A percentile compares a stretch with the other conserved stretches of the same genome.
phyloP scores from a whole-genome alignment of 1,139 yeast genomes.

The Chernovozyma aurita region DNA sequence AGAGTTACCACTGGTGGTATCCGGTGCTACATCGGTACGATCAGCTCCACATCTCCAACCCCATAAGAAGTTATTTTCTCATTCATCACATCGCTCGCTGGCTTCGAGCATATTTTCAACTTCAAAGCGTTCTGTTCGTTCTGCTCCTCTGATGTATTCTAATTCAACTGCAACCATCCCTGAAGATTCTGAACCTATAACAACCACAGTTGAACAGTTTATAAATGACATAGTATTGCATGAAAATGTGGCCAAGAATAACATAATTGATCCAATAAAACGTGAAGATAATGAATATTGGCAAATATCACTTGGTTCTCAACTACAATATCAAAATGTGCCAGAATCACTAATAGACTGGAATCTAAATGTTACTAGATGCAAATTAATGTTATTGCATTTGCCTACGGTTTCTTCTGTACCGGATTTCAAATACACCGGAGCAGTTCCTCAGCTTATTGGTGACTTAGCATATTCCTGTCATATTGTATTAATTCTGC shows the following conservation, averaged over 20 bases:
- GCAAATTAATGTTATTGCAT: conserved; percentile 36
- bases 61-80: conserved; percentile 6
- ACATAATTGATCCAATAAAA: conserved; percentile 10
- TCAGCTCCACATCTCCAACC: conserved; percentile 14
- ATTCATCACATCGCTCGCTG: conserved; percentile 24
- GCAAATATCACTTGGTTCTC: conserved; percentile 39
- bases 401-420: conserved; percentile 37
- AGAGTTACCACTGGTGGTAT: conserved; percentile 31
- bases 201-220: conserved; percentile 42
- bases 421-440: conserved; percentile 32
- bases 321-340: conserved; percentile 35
- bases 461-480: conserved; percentile 43
- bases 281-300: conserved; percentile 18
- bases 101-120: conserved; percentile 31
- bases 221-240: conserved; percentile 42
- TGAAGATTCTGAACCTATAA: conserved; percentile 41
- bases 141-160: conserved; percentile 43
- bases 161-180: conserved; percentile 45
- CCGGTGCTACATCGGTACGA: conserved; percentile 18
- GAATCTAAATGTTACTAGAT: conserved; percentile 45
- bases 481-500: conserved; percentile 38
- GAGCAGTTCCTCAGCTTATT: conserved; percentile 36
- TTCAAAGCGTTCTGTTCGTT: conserved; percentile 36
- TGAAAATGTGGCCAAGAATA: conserved; percentile 17
- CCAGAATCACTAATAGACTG: conserved; percentile 43